Base-by-base conservation (phyloP, 345 rosid species). In the Syzygium aromaticum region DNA sequence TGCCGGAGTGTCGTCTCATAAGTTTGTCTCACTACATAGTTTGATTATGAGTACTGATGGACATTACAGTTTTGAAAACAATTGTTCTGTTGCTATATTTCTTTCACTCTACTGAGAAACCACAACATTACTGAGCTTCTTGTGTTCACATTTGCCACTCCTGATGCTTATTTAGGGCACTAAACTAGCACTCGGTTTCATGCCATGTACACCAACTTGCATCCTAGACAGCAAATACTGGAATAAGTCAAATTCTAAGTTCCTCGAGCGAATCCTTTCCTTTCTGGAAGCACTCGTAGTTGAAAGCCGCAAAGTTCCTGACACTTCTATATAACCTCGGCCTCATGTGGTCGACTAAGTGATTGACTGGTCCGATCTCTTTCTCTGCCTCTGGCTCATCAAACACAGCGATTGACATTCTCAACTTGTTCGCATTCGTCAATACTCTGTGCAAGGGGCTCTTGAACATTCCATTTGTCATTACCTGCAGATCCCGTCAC, bases 401-500 rank as follows among this genome's bases (percentile, higher is more conserved):
- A 87, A 93, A 92, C 22, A 90, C 85, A 59, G 94, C 95, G 4
- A 93, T 59, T 2, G 92, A 91, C 30, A 89, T 88, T 88, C 94
- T 92, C 89, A 91, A 83, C 87, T 84, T 89, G 46, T 90, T 87
- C 3, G 89, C 43, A 91, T 93, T 92, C 4, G 93, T 91, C 90
- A 91, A 90, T 87, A 90, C 94, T 89, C 94, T 84, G 91, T 92
- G 92, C 87, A 93, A 49, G 8, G 92, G 77, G 87, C 94, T 93
- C 89, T 90, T 93, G 93, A 90, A 93, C 54, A 92, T 88, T 33
- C 94, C 95, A 40, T 94, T 94, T 84, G 91, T 93, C 93, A 91
- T 91, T 87, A 94, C 92, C 94, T 93, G 90, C 91, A 86, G 16
- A 77, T 16, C 43, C 33, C 46, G 52, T 84, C 25, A 5, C 27